Evolutionary conservation across 345 rosid genomes (phyloP), one percentile per base, ranked within the genome.

Genomic region (Brassica cretica): DNA sequence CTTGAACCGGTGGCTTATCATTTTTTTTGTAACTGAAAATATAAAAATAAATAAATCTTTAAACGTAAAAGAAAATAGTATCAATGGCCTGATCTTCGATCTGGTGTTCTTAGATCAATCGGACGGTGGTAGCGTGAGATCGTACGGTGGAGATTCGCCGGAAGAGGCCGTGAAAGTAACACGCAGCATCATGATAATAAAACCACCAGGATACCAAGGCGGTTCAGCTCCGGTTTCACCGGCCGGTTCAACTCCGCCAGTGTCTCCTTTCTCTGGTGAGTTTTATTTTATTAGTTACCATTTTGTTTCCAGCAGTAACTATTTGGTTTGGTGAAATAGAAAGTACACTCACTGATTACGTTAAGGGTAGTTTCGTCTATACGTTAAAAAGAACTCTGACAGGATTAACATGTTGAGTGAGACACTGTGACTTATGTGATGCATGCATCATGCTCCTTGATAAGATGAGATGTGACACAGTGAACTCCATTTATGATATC

Each of bases 221-320:
- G 86, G 88, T 39, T 88, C 98, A 68, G 91, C 97, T 7, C 97
- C 97, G 65, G 87, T 71, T 2, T 95, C 99, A 10, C 99, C 99
- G 0, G 97, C 97, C 62, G 96, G 94, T 3, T 90, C 98, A n/a
- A 90, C 87, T 37, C 93, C 97, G n/a, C 97, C 97, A 3, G 87
- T 94, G 37, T 86, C 98, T 9, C 76, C 83, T 10, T 92, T 94
- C 80, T 86, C 98, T 14, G 98, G 99, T 95, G 78, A 89, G 93
- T 44, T 21, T 46, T 49, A 14, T 24, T 7, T 37, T 49, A 14
- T 24, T 7, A 68, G 27, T 24, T 35, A 16, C 12, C 1, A 16
- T 68, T 21, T 76, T 32, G 29, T 69, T 2, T 55, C 18, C 21
- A 9, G 25, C 21, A 9, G 25, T 21, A 25, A 37, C 10, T 12